Base-by-base conservation (phyloP, 2,329 filamentous ascomycete genomes). In the Fusarium equiseti region DNA sequence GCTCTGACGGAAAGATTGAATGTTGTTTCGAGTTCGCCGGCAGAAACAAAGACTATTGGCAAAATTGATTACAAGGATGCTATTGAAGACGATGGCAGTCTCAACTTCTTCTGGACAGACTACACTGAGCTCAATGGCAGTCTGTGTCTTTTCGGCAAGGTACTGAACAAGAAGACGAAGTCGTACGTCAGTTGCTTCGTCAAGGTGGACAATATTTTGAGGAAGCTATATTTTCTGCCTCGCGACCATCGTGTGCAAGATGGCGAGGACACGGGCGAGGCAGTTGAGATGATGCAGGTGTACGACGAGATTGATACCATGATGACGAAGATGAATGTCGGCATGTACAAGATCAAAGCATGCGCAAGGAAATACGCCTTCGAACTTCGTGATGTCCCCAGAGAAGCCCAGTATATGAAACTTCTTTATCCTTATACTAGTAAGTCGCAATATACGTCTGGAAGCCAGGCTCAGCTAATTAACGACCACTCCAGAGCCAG, bases 21-120 rank as follows among this genome's bases (percentile, higher is more conserved):
- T 74, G 91, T 98, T 40, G 86, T 96, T 71, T 94, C 88, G 79
- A 94, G 90, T 76, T 90, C 93, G 6, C 84, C 87, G 7, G 79
- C 88, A 5, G 91, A 94, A 70, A 83, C 85, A 35, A 84, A 84
- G 27, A 86, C 84, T 11, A 88, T 93, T 70, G 94, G 94, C 43
- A 99, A 98, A 81, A 87, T 98, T 51, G 90, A 91, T 70, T 87
- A 93, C 62, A 89, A 92, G 68, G 92, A 97, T 80, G 94, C 93
- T n/a, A 83, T 97, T n/a, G 95, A 98, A 79, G 90, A 93, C 68
- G 95, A 99, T 76, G 96, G 95, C 38, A 97, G 92, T 73, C 85
- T 99, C 31, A 91, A 91, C 73, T 94, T 99, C 84, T 99, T 98
- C 83, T 99, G 96, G 96, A 92, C 93, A 10, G 96, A 99, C 80